Evolutionary conservation across 176 grass and related monocot species (phyloP), one percentile per base, ranked within the genome.

Genomic region (Oryza nivara): DNA sequence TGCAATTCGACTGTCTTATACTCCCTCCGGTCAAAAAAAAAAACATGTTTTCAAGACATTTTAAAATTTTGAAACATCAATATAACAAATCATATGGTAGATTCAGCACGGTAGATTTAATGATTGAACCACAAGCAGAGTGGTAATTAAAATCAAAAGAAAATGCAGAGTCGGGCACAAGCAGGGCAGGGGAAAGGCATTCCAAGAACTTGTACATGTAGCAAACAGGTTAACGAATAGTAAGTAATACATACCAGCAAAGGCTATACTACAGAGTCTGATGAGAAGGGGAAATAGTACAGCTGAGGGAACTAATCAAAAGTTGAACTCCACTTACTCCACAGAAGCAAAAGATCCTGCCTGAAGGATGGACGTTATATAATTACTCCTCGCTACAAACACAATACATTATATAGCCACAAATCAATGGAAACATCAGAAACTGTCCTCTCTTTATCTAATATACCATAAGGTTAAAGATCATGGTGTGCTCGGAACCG

Each of bases 401-500:
- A 86, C 48, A 72, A 58, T 70, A 76, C 81, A 91, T 20, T 72
- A 91, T 91, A 91, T 91, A 72, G 84, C 81, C 85, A 87, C 85
- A 76, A 76, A 91, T 80, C 44, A 87, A 81, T 76, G 60, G 66
- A 76, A 26, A 79, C 48, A 86, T 68, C 38, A 79, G 79, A 58
- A 86, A 77, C 83, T 79, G 68, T 72, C 41, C 15, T 49, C 20
- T 49, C 17, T 92, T 76, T 84, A 88, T 78, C 87, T 92, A 92
- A 89, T 87, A 89, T 85, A 84, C 60, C 35, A 88, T 67, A 72
- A 68, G 16, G 81, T 49, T 85, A 76, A 86, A 80, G 74, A 88
- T 94, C 75, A 99, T 6, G 97, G 97, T 36, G 97, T 89, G 41
- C 73, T 87, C 2, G 90, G 88, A 70, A 85, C 82, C 6, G 67